phyloP scores from a whole-genome alignment of 495 filamentous ascomycete species.

The Thermothielavioides terrestris region DNA sequence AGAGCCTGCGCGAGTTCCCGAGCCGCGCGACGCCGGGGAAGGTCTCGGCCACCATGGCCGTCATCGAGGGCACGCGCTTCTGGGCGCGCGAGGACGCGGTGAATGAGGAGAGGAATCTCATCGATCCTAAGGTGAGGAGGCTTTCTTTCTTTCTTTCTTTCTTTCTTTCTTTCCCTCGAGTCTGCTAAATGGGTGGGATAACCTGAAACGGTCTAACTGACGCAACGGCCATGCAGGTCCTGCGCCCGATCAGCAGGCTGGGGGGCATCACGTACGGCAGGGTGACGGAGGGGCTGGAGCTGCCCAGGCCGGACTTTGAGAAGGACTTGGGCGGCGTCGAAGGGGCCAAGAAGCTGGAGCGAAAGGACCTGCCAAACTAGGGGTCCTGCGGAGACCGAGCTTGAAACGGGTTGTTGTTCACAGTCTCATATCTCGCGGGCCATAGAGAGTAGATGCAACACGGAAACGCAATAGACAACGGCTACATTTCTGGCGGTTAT shows the following conservation, averaged over 20 bases:
- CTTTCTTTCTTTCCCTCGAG: not conserved
- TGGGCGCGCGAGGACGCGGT: constrained; percentile 87
- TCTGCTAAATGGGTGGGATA: no score
- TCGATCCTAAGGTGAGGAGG: constrained; percentile 56
- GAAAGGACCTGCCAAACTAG: constrained; percentile 10
- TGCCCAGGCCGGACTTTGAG: constrained; percentile 62
- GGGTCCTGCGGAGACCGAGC: not conserved
- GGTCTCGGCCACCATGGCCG: constrained; percentile 61
- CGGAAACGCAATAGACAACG: not conserved
- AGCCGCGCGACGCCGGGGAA: constrained; percentile 57
- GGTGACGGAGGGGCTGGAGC: constrained; percentile 61
- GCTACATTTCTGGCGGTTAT: not conserved
- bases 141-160: constrained; percentile 4
- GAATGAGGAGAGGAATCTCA: constrained; percentile 59
- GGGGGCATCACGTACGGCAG: constrained; percentile 81
- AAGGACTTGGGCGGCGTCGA: constrained; percentile 35
- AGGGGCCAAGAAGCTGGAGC: constrained; percentile 30
- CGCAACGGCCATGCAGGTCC: constrained; percentile 36
- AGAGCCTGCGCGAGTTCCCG: constrained; percentile 67
- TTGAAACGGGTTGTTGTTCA: not conserved
- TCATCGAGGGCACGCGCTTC: constrained; percentile 80
- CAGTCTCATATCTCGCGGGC: not conserved
- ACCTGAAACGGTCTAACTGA: no score
- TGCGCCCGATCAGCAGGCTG: constrained; percentile 68
- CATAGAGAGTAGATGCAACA: constrained; percentile 2